These are phyloP conservation scores for Spergularia azorica DNA, from an alignment of 179 eudicot species.

Conservation along the genomic window DNA sequence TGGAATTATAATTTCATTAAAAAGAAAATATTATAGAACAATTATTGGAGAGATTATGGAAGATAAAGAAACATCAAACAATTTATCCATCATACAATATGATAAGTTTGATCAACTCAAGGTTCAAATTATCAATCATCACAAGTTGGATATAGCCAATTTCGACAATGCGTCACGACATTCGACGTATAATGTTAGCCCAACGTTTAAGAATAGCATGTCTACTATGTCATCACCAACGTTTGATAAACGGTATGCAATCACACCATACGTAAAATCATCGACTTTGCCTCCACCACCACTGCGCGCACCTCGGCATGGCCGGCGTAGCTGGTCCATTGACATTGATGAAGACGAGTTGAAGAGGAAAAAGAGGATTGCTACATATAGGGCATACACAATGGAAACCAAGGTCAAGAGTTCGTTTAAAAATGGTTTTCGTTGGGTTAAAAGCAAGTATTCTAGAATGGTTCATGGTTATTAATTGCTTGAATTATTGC, in stretches of 20 bases:
- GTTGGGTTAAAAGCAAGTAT: constrained; percentile 52
- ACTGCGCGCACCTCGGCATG: neutral
- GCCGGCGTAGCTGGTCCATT: constrained; percentile 6
- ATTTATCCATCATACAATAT: neutral
- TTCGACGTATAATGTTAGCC: constrained; percentile 7
- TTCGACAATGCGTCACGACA: constrained; percentile 20
- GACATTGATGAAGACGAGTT: constrained; percentile 28
- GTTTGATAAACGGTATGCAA: neutral
- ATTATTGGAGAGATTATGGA: constrained; percentile 13
- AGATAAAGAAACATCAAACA: neutral
- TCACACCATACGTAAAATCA: neutral
- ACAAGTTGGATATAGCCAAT: constrained; percentile 22
- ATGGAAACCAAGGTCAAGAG: constrained; percentile 41
- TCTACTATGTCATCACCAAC: neutral
- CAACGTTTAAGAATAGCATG: neutral
- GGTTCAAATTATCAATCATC: constrained; percentile 31
- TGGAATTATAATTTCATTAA: neutral
- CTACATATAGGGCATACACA: constrained; percentile 40
- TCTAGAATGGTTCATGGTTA: constrained; percentile 33
- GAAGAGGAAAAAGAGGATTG: constrained; percentile 40
- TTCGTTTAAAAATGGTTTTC: constrained; percentile 35
- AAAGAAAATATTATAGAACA: neutral
- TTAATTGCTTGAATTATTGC: constrained; percentile 5
- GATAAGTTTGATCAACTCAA: constrained; percentile 24
- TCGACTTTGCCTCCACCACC: neutral